Evolutionary conservation across 2,329 filamentous ascomycete species (phyloP), one percentile per base, ranked within the genome.

Genomic region (Alternaria gansuensis): DNA sequence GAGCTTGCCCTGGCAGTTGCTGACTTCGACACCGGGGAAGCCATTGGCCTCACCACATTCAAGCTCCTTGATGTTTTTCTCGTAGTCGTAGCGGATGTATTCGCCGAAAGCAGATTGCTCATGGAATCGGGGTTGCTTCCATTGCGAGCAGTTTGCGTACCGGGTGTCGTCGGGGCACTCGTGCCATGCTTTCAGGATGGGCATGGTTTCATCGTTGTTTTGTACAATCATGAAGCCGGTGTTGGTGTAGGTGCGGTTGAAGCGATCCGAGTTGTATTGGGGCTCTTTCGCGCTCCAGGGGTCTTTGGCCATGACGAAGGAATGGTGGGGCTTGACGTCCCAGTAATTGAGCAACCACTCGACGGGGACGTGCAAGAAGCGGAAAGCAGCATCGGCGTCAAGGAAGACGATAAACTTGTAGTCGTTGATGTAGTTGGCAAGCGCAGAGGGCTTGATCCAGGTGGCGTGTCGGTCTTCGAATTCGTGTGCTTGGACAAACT

Each of bases 191-290:
- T 81, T 78, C 37, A 85, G 75, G 34, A 85, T 82, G 31, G 81
- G 75, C 62, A 79, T 79, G 0, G 82, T 82, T 62, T 78, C 79
- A 14, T 77, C 69, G 64, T 82, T 82, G 70, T 83, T 83, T 72
- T 85, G 83, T 3, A 82, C 79, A 37, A 85, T 73, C 69, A 85
- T 83, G 75, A 85, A 84, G 17, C 83, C 83, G 1, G 83, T 83
- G 75, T 85, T 85, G 66, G 77, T 77, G 79, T 82, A 64, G 75
- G 74, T 74, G 48, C 73, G 72, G 59, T 79, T 79, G 60, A 77
- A 74, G 50, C 73, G 72, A 62, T 83, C 81, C 10, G 73, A 76
- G 70, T 82, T 82, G 59, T 61, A 71, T 26, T 75, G 65, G 13
- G 70, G 70, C 43, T 77, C 61, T n/a, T 65, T 63, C 0, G 66